These are phyloP conservation scores for Diaporthe sp. DNA, from an alignment of 2,329 filamentous ascomycete genomes.

Conservation along the genomic window DNA sequence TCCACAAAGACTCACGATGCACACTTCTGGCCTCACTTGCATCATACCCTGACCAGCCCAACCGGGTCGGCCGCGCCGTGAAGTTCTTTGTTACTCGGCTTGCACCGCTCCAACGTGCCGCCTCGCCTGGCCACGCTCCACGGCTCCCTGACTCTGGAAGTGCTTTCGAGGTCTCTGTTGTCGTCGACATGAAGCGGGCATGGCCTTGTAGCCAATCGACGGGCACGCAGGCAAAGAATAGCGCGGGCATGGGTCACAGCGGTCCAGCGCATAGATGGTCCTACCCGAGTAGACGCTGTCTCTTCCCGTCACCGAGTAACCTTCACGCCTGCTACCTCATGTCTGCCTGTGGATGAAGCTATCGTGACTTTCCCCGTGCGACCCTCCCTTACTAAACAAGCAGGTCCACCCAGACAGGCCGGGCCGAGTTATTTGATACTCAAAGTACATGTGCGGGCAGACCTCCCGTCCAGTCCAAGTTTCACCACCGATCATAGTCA, in stretches of 20 bases:
- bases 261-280: neutral
- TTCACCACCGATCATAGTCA: neutral
- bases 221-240: neutral
- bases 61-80: conserved; percentile 5
- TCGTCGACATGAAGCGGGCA: neutral
- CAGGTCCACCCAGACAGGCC: neutral
- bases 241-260: neutral
- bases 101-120: conserved; percentile 14
- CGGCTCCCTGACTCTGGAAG: neutral
- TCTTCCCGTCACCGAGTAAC: neutral
- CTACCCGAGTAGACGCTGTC: conserved; percentile 1
- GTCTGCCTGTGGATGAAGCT: conserved; percentile 29
- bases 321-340: neutral
- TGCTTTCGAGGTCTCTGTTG: neutral
- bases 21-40: conserved; percentile 37
- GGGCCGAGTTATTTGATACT: neutral
- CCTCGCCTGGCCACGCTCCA: neutral
- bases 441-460: neutral
- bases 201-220: conserved; percentile 4
- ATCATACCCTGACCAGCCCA: conserved; percentile 33
- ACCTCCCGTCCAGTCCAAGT: conserved; percentile 7
- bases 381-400: conserved; percentile 27
- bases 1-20: conserved; percentile 35
- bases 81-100: neutral
- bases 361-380: conserved; percentile 30